Evolutionary conservation across 768 basidiomycete genomes (phyloP), one percentile per base, ranked within the genome.

Genomic region (Panaeolus cyanescens): DNA sequence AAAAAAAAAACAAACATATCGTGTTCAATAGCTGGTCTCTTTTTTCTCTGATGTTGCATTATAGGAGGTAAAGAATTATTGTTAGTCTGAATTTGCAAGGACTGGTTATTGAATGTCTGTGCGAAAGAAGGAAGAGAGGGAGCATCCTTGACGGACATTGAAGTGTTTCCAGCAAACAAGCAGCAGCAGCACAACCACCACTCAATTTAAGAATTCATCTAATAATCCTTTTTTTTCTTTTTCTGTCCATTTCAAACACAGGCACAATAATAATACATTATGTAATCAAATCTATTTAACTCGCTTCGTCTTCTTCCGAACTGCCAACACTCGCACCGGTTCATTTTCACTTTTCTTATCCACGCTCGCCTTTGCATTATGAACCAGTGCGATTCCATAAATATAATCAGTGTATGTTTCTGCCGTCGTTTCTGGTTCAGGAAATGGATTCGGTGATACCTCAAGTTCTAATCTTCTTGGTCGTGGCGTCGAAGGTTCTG

Each of bases 111-210:
- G 76, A 93, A 93, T 0, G 91, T 85, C 76, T 90, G 87, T 1
- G 88, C 86, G 73, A 93, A 93, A 40, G 91, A 89, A 37, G 91
- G 91, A 36, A 93, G 84, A 9, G 90, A 87, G 72, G 87, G 88
- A 62, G 59, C 70, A 64, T 82, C 78, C 81, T 82, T 82, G 61
- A 75, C 56, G 79, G 80, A 80, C 42, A 71, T 45, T 61, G 63
- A 59, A n/a, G 25, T 57, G 40, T 45, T 39, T n/a, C n/a, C n/a
- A 59, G 39, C 53, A 55, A 56, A 62, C 59, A 59, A 65, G 63
- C 34, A 55, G n/a, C 40, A 45, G 55, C 8, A 28, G 22, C 28
- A 63, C 59, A 58, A 57, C 42, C 15, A n/a, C n/a, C n/a, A n/a
- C n/a, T n/a, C n/a, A n/a, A n/a, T n/a, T n/a, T n/a, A n/a, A 34